These are phyloP conservation scores for Globisporangium splendens DNA, from an alignment of 352 stramenopile species.

Conservation along the genomic window DNA sequence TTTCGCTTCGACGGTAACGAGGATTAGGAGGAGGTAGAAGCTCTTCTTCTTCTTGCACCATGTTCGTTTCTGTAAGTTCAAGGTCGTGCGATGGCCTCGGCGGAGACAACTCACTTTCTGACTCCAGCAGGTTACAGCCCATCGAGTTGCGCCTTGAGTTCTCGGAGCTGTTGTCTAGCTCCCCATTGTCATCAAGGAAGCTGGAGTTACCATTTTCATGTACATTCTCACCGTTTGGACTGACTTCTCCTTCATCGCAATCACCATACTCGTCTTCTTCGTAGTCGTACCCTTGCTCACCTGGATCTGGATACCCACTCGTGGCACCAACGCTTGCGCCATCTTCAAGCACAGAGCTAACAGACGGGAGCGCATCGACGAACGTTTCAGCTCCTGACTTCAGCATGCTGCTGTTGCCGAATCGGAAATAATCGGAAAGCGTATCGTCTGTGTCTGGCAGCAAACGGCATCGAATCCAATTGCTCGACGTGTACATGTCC, in stretches of 20 bases:
- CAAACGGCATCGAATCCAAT: conserved; percentile 82
- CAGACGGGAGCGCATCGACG: conserved; percentile 12
- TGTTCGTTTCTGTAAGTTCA: conserved; percentile 20
- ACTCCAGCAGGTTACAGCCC: conserved; percentile 24
- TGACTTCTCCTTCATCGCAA: conserved; percentile 8
- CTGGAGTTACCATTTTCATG: conserved; percentile 10
- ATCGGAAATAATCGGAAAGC: conserved; percentile 41
- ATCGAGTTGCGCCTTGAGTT: conserved; percentile 6
- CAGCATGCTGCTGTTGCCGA: conserved; percentile 20
- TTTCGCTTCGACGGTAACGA: conserved; percentile 10
- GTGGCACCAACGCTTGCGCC: conserved; percentile 2
- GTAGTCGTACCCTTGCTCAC: conserved; percentile 24
- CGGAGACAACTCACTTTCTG: conserved; percentile 14
- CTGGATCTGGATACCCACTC: conserved; percentile 19
- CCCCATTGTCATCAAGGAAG: conserved; percentile 15
- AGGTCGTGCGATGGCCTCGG: conserved; percentile 13
- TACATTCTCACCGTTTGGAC: conserved; percentile 1
- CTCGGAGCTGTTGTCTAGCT: conserved; percentile 7
- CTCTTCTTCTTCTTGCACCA: conserved; percentile 17
- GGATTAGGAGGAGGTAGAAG: conserved; percentile 6
- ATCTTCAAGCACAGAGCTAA: conserved; percentile 16
- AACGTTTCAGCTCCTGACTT: conserved; percentile 15
- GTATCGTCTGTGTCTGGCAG: conserved; percentile 78
- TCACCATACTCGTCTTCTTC: conserved; percentile 46
- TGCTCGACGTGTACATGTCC: conserved; percentile 85